Conservation (phyloP, 2,329 filamentous ascomycete genomes). For the Arachnomyces sp. region DNA sequence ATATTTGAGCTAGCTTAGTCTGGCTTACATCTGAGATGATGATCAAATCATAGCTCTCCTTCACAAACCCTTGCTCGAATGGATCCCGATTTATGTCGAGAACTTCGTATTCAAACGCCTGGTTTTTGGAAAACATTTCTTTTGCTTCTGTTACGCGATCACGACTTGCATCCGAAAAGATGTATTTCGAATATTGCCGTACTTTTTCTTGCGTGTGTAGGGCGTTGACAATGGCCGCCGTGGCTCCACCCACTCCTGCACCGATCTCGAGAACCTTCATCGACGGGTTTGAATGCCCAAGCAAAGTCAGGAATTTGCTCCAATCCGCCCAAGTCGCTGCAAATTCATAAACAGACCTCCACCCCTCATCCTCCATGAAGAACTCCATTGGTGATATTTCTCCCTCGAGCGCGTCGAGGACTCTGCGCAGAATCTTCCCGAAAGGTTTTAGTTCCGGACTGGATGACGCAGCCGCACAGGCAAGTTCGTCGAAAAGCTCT, state of each 20-base stretch:
- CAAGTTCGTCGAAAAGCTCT: too few relatives aligned
- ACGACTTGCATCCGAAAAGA: constrained; percentile 29
- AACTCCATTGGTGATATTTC: too few relatives aligned
- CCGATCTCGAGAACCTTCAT: constrained; percentile 16
- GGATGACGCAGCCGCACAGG: too few relatives aligned
- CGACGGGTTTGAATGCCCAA: constrained; percentile 10
- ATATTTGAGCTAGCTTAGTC: constrained; percentile 6
- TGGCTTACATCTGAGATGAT: constrained; percentile 14
- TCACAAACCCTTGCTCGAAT: constrained; percentile 4
- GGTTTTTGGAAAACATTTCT: constrained; percentile 6
- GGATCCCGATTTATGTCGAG: constrained; percentile 2
- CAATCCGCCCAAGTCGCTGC: not conserved
- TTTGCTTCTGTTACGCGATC: constrained; percentile 16
- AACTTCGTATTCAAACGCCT: not conserved
- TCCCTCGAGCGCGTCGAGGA: too few relatives aligned
- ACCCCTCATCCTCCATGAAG: too few relatives aligned
- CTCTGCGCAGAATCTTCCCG: too few relatives aligned
- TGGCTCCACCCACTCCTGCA: constrained; percentile 13
- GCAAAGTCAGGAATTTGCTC: not conserved
- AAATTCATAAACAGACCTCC: too few relatives aligned
- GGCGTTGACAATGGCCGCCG: constrained; percentile 2
- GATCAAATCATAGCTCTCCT: constrained; percentile 4
- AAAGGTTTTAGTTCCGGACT: too few relatives aligned
- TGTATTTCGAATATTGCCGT: not conserved
- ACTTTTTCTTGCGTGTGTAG: not conserved